Base-by-base conservation (phyloP, 2,329 filamentous ascomycete genomes). In the Pseudopithomyces maydicus region DNA sequence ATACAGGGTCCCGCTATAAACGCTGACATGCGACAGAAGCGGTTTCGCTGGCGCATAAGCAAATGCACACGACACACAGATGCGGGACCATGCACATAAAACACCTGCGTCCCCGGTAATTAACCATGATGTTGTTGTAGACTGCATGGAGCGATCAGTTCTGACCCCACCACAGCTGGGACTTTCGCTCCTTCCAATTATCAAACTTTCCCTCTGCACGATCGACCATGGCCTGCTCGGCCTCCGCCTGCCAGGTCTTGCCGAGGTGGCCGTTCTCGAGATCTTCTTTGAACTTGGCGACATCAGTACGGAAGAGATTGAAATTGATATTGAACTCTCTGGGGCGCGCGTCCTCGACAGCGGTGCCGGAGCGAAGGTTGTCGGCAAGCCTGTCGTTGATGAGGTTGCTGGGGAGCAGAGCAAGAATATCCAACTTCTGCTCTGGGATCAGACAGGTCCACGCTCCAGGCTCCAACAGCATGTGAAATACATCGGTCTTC, bases 141-240 rank as follows among this genome's bases (percentile, higher is more conserved):
- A 17, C 22, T 19, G 12, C n/a, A 17, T 15, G 35, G 11, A 36
- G 10, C 38, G 7, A 36, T 55, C 39, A 55, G 17, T 84, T 84
- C 68, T 85, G 81, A 0, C 84, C 85, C 83, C 84, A 88, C 62
- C 82, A 84, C 54, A 78, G 69, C 67, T 88, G 83, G 14, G 81
- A 81, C 56, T 85, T 80, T 44, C 75, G 70, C 44, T 81, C 80
- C 68, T 86, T 83, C 73, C 81, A 85, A 6, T 74, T 74, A 62
- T 89, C 85, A 59, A 84, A 89, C 6, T 79, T 77, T 0, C 87
- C 87, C 0, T 76, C 73, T 1, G 77, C 77, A 11, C 86, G 79
- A 58, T 83, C 78, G 49, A 78, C 66, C 49, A 81, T 80, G 1
- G 87, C 86, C 61, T 78, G 71, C 33, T 79, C 74, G 14, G 86